Percentiles rank a stretch among this genome's conserved stretches.
Evolutionary conservation across 306 rosid genomes (phyloP).

Genomic region (Gleditsia sinensis): DNA sequence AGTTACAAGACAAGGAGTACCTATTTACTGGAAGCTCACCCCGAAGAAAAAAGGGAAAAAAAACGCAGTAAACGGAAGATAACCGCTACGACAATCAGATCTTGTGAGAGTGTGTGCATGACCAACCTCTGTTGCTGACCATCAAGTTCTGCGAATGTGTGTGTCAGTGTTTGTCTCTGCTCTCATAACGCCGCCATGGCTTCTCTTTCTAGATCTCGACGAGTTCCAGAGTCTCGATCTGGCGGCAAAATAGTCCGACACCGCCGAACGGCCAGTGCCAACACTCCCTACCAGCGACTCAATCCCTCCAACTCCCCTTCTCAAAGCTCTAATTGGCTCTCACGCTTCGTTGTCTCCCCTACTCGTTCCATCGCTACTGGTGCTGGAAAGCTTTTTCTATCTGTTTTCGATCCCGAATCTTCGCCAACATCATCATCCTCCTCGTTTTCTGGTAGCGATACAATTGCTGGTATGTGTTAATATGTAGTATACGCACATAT

Average conservation of each 20-base stretch:
- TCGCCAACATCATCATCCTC: conserved; percentile 41
- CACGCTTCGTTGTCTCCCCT: conserved; percentile 66
- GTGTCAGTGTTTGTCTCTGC: not conserved
- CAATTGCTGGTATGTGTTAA: conserved; percentile 45
- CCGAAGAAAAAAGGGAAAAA: no score
- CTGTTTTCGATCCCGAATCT: conserved; percentile 62
- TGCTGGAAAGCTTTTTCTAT: conserved; percentile 71
- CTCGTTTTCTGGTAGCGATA: conserved; percentile 45
- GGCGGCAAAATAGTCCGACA: conserved; percentile 79
- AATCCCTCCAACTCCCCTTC: conserved; percentile 25
- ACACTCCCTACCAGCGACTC: conserved; percentile 81
- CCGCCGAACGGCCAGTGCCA: conserved; percentile 45
- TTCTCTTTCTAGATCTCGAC: conserved; percentile 56
- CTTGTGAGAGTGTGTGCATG: no score
- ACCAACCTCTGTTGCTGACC: no score
- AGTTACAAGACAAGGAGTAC: no score
- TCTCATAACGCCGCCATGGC: conserved; percentile 41
- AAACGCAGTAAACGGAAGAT: conserved; percentile 36
- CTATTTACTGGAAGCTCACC: no score
- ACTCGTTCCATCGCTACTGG: conserved; percentile 67
- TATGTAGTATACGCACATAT: not conserved
- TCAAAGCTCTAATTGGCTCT: conserved; percentile 77
- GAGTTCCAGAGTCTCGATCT: conserved; percentile 44
- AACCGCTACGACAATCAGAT: conserved; percentile 41
- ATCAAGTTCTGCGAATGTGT: no score